phyloP scores from a whole-genome alignment of 768 basidiomycete genomes.

The Agaricus subrufescens region DNA sequence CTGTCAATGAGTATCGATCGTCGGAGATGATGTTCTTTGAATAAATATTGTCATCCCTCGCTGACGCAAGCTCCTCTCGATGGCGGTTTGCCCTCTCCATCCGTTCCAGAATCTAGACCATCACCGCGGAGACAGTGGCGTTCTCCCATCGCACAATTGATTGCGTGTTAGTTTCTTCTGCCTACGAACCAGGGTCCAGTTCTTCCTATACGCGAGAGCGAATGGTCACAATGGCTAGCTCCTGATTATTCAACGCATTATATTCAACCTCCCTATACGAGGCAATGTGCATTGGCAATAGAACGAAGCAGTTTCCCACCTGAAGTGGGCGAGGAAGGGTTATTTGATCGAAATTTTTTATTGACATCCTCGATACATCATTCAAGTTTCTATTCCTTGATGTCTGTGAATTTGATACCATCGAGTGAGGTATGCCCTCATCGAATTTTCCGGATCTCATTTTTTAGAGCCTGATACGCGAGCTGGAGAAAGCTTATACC shows the following conservation, averaged over 20 bases:
- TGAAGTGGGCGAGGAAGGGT: slow-evolving; percentile 24
- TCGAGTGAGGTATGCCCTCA: background rate
- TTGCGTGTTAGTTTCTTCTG: slow-evolving; percentile 22
- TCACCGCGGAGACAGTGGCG: slow-evolving; percentile 14
- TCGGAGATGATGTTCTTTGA: background rate
- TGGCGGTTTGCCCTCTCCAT: background rate
- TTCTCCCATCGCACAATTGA: slow-evolving; percentile 21
- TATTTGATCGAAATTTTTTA: slow-evolving; percentile 12
- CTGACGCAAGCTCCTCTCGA: background rate
- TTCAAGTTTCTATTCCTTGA: slow-evolving; percentile 26
- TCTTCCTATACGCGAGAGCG: slow-evolving; percentile 29
- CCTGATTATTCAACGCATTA: slow-evolving; percentile 24
- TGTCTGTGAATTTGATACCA: slow-evolving; percentile 24
- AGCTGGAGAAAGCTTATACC: slow-evolving; percentile 24
- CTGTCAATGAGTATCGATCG: slow-evolving; percentile 2
- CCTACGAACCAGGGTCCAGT: slow-evolving; percentile 27
- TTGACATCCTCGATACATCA: background rate
- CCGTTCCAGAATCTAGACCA: slow-evolving; percentile 18
- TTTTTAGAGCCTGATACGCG: slow-evolving; percentile 20
- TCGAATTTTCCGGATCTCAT: slow-evolving; percentile 19
- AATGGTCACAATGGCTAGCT: slow-evolving; percentile 25
- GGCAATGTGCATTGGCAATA: slow-evolving; percentile 19
- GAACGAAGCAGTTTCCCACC: slow-evolving; percentile 16
- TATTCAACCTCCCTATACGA: slow-evolving; percentile 25
- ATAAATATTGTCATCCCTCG: background rate